A percentile compares a stretch with the other conserved stretches of the same genome.
phyloP scores from a whole-genome alignment of 768 basidiomycete genomes.

The Mycena alexandri region DNA sequence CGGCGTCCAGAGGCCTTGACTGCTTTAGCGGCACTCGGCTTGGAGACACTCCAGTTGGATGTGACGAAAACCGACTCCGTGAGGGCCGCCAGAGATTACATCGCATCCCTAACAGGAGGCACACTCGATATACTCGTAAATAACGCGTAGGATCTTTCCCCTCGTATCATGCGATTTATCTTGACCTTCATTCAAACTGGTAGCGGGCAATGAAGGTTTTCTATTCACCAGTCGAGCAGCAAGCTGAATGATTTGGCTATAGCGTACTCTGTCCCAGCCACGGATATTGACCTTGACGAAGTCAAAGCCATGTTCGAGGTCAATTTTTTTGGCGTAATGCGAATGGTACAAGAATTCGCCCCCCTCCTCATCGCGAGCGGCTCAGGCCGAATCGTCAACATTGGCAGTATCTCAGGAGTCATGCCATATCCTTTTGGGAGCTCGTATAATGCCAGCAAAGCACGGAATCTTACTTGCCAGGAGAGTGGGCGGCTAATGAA shows the following conservation, averaged over 20 bases:
- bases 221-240: not conserved
- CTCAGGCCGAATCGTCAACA: constrained; percentile 46
- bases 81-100: constrained; percentile 21
- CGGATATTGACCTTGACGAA: constrained; percentile 42
- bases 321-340: constrained; percentile 49
- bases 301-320: constrained; percentile 45
- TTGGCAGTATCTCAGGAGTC: constrained; percentile 45
- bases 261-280: constrained; percentile 38
- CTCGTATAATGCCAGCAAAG: constrained; percentile 47
- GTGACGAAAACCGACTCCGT: constrained; percentile 41
- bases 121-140: constrained; percentile 46
- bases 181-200: not conserved
- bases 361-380: constrained; percentile 44
- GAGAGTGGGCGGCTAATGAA: too few species aligned
- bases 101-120: constrained; percentile 41
- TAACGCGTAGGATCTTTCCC: constrained; percentile 22
- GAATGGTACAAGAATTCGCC: constrained; percentile 48
- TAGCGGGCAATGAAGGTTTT: constrained; percentile 24
- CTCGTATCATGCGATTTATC: not conserved
- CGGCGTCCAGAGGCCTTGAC: constrained; percentile 38
- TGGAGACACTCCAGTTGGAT: constrained; percentile 44
- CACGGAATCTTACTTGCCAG: too few species aligned
- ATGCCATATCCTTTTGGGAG: constrained; percentile 47
- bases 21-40: constrained; percentile 36
- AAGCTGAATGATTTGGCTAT: not conserved